Conservation (phyloP, 1,139 yeast genomes). For the Saccharomyces hybrid region DNA sequence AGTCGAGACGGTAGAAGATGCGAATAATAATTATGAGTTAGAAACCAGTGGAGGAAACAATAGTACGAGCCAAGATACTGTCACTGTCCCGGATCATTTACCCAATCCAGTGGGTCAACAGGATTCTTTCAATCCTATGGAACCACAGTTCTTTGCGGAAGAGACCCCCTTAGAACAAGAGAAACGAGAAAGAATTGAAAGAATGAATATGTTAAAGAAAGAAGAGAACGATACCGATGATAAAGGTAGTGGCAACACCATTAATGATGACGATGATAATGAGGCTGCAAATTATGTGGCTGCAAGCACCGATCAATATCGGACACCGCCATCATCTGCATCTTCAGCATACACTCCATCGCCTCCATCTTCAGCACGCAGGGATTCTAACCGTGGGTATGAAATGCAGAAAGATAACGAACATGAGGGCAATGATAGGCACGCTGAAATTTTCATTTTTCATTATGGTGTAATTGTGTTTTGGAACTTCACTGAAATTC, state of each 20-base stretch:
- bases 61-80: conserved; percentile 13
- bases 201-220: conserved; percentile 2
- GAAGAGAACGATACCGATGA: background rate
- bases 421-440: conserved; percentile 38
- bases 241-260: background rate
- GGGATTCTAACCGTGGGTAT: background rate
- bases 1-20: conserved; percentile 60
- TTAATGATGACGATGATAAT: background rate
- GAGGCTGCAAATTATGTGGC: background rate
- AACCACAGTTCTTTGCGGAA: conserved; percentile 55
- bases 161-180: conserved; percentile 20
- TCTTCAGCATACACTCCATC: background rate
- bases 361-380: background rate
- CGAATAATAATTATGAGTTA: conserved; percentile 43
- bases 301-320: background rate
- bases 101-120: conserved; percentile 24
- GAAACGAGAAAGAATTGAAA: conserved; percentile 16
- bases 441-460: conserved; percentile 86
- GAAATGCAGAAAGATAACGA: background rate
- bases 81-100: conserved; percentile 22
- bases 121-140: conserved; percentile 52
- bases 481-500: conserved; percentile 91
- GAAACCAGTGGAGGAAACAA: conserved; percentile 21
- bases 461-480: conserved; percentile 92
- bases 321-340: background rate